Percentiles rank a stretch among this genome's conserved stretches.
Conservation (phyloP, 768 basidiomycete species). For the Pleurotus tuoliensis region DNA sequence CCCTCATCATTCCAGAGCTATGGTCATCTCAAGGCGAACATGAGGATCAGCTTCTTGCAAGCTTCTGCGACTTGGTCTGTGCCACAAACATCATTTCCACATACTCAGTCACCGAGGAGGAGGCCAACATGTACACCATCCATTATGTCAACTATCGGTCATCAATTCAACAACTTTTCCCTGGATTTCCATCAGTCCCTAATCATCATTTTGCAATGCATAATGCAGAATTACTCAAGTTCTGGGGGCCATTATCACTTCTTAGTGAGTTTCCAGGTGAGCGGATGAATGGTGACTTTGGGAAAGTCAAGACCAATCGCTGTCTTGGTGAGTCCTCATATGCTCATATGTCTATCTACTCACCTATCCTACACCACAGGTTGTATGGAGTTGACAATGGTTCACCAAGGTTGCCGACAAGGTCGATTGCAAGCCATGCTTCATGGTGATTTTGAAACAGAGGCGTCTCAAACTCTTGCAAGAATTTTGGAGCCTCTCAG, state of each 20-base stretch:
- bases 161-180: conserved; percentile 18
- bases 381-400: conserved; percentile 11
- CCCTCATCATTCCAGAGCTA: conserved; percentile 25
- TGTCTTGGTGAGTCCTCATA: conserved; percentile 11
- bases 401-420: conserved; percentile 6
- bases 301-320: conserved; percentile 21
- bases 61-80: conserved; percentile 22
- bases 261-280: conserved; percentile 29
- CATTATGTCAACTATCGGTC: conserved; percentile 20
- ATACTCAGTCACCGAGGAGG: conserved; percentile 17
- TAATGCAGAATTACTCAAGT: conserved; percentile 21
- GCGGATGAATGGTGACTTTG: conserved; percentile 23
- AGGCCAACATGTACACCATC: conserved; percentile 19
- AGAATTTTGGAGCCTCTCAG: neutral
- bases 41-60: conserved; percentile 10
- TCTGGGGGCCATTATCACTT: conserved; percentile 25
- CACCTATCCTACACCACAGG: conserved; percentile 8
- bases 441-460: neutral
- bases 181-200: conserved; percentile 16
- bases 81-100: conserved; percentile 22
- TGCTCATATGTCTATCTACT: neutral
- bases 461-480: neutral
- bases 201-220: conserved; percentile 34
- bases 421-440: conserved; percentile 5
- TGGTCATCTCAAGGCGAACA: conserved; percentile 16